Base-by-base conservation (phyloP, 345 rosid genomes). In the Gossypium turneri region DNA sequence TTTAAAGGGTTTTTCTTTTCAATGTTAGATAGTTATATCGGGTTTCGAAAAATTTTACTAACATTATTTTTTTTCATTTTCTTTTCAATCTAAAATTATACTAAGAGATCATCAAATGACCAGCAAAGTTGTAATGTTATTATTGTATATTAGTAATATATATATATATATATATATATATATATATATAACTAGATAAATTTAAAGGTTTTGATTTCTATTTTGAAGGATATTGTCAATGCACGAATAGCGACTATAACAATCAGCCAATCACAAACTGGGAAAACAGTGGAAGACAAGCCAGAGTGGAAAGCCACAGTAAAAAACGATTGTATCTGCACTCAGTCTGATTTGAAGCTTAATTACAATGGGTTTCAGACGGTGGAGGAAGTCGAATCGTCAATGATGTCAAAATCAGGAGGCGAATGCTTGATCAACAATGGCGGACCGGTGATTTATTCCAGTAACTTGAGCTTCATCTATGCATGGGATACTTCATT, bases 401-500 rank as follows among this genome's bases (percentile, higher is more conserved):
- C 51, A 0, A 7, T 71, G 20, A 12, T 56, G 34, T 12, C 60
- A 3, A 62, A 62, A 62, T 38, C 73, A 4, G 73, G 73, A 2
- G 60, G 45, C 7, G 60, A 51, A 69, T 69, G 60, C 11, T 22
- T 69, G 16, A 29, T 69, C 56, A 69, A 51, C 47, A 0, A 8
- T 10, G 60, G 73, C 17, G 1, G 1, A 22, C 73, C 60, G 9
- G 13, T 29, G 15, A 4, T 13, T 51, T 43, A 45, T 1, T 17
- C 12, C 0, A 10, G 17, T 10, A 6, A 27, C 16, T 2, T 27
- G 25, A 51, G 2, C 29, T 69, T 69, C 45, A 29, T 16, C 13
- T 52, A 69, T 52, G 27, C 73, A 27, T 69, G 73, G 73, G 47
- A 69, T 69, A 27, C 45, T 51, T 51, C 47, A 1, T 69, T 69